A percentile compares a stretch with the other conserved stretches of the same genome.
phyloP scores from a whole-genome alignment of 2,329 filamentous ascomycete genomes.

The Epichloe glyceriae region DNA sequence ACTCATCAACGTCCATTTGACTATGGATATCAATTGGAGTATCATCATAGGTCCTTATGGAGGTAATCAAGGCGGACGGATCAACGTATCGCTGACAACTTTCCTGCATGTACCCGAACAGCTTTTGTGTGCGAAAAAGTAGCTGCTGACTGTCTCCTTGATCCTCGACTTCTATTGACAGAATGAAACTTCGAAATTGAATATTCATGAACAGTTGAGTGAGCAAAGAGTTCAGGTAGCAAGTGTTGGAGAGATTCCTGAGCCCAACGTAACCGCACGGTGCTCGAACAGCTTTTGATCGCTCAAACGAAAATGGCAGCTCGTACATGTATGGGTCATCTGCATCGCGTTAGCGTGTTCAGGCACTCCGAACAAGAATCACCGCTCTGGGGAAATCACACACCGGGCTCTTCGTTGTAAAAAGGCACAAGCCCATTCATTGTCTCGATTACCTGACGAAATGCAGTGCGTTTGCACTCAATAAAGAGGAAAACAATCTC shows the following conservation, averaged over 20 bases:
- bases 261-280: slow-evolving; percentile 76
- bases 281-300: slow-evolving; percentile 55
- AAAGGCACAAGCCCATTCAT: slow-evolving; percentile 23
- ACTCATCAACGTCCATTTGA: slow-evolving; percentile 98
- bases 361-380: neutral
- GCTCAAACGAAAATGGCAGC: slow-evolving; percentile 48
- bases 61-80: slow-evolving; percentile 56
- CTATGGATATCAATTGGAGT: slow-evolving; percentile 70
- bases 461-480: slow-evolving; percentile 35
- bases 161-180: slow-evolving; percentile 47
- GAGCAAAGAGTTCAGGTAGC: slow-evolving; percentile 89
- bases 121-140: slow-evolving; percentile 61
- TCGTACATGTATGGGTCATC: slow-evolving; percentile 47
- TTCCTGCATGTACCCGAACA: slow-evolving; percentile 81
- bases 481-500: slow-evolving; percentile 45
- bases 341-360: slow-evolving; percentile 1
- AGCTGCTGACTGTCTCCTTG: slow-evolving; percentile 47
- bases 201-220: slow-evolving; percentile 96
- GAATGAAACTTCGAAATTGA: slow-evolving; percentile 73
- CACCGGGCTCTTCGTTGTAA: slow-evolving; percentile 27
- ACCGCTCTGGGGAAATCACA: slow-evolving; percentile 5
- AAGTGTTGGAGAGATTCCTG: slow-evolving; percentile 89
- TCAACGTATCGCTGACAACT: slow-evolving; percentile 62
- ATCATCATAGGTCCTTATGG: slow-evolving; percentile 73
- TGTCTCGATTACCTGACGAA: slow-evolving; percentile 35